Base-by-base conservation (phyloP, 768 basidiomycete species). In the Tulasnella sp. region DNA sequence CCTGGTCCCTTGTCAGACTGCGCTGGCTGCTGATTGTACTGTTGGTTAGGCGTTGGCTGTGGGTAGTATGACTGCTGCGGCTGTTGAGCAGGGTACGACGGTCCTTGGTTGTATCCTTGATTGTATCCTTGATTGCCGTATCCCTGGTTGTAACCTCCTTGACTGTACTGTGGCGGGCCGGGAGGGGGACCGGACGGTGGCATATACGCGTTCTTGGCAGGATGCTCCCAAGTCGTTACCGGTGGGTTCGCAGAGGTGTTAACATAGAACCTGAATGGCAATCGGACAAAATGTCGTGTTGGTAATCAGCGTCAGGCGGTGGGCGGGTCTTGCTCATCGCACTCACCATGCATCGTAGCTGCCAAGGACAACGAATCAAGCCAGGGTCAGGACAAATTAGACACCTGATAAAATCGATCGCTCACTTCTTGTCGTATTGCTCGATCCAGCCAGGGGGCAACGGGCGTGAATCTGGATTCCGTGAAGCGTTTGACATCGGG, bases 271-370 rank as follows among this genome's bases (percentile, higher is more conserved):
- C 77, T 77, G 48, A 40, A 40, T 40, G 9, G 40, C 40, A 35
- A 35, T 9, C 26, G 37, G 76, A 1, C 23, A 76, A 57, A 67
- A 20, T 15, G 51, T 29, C 35, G 35, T 9, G 37, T 57, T 16
- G 20, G 70, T 9, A 70, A 72, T 77, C 23, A 46, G 42, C 42
- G 3, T 42, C 73, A 23, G 23, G 26, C 40, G 3, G 57, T 42
- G 32, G 70, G 44, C 32, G 44, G 32, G 67, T 39, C 26, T 61
- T 11, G 42, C 29, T 2, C 42, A 70, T 26, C 40, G 73, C 48
- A 55, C 77, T 40, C 44, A 77, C 77, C 77, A 77, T 42, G 77
- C 42, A 29, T 77, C 57, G 77, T 77, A 77, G 77, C 77, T 77
- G 77, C 29, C 26, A 72, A 46, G 48, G 6, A 74, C 18, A 7